Conservation (phyloP, 208 protist genomes). For the Wallacemonas rigidus region DNA sequence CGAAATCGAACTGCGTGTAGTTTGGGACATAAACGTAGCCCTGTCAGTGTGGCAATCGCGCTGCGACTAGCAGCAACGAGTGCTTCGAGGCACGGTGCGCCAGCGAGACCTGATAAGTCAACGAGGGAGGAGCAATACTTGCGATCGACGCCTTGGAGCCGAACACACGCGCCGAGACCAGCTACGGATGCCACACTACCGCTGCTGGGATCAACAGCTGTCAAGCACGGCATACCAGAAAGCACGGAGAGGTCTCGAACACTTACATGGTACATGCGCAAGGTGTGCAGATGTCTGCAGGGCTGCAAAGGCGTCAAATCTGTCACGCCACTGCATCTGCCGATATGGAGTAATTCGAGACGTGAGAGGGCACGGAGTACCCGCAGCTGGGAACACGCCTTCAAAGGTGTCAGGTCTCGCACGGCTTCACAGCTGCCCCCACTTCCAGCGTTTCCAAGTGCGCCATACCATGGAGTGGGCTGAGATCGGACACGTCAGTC, state of each 20-base stretch:
- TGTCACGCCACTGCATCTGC: neutral
- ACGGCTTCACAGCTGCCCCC: neutral
- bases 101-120: too few species aligned
- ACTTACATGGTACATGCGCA: neutral
- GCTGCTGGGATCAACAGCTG: neutral
- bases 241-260: neutral
- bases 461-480: neutral
- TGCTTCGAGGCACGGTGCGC: too few species aligned
- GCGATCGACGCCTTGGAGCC: neutral
- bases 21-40: too few species aligned
- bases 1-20: too few species aligned
- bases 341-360: neutral
- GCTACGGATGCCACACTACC: neutral
- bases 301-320: neutral
- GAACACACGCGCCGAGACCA: neutral
- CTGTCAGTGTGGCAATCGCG: too few species aligned
- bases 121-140: neutral
- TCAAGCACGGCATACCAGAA: neutral
- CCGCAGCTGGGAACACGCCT: too few species aligned
- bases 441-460: neutral
- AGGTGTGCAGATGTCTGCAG: neutral
- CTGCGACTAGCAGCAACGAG: too few species aligned
- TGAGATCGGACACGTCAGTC: neutral
- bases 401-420: neutral
- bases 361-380: neutral